Percentiles rank a stretch among this genome's conserved stretches.
Evolutionary conservation across 176 grass and related monocot species (phyloP).

Genomic region (Hsuehochloa calcarea): DNA sequence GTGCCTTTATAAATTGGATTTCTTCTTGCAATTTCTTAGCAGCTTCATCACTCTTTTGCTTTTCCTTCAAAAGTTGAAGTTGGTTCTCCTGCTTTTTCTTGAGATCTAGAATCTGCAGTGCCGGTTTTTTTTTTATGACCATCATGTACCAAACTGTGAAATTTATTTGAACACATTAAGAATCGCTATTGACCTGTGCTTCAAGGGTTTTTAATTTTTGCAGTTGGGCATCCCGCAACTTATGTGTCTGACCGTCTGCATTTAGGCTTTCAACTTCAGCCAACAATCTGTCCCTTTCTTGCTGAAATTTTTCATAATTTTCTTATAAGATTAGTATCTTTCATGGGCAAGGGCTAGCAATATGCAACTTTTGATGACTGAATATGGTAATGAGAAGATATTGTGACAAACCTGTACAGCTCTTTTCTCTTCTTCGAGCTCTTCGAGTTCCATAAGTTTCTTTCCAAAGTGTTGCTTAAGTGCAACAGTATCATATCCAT

Average conservation of each 20-base stretch:
- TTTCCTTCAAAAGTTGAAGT: conserved; percentile 94
- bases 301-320: conserved; percentile 59
- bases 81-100: conserved; percentile 99
- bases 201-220: conserved; percentile 96
- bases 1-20: conserved; percentile 93
- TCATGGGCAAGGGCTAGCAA: conserved; percentile 14
- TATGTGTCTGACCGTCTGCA: conserved; percentile 85
- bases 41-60: conserved; percentile 96
- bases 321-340: conserved; percentile 27
- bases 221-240: conserved; percentile 79
- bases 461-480: conserved; percentile 95
- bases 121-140: not conserved
- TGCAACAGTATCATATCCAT: conserved; percentile 81
- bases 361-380: not conserved
- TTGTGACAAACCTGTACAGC: conserved; percentile 71
- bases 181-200: conserved; percentile 61
- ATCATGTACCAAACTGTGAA: conserved; percentile 12
- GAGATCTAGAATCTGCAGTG: conserved; percentile 79
- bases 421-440: conserved; percentile 95
- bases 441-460: conserved; percentile 97
- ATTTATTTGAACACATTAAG: conserved; percentile 15
- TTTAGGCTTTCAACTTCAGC: conserved; percentile 94
- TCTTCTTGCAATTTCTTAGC: conserved; percentile 99
- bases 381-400: conserved; percentile 21
- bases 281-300: conserved; percentile 93